These are phyloP conservation scores for Leccinellum rugosiceps DNA, from an alignment of 768 basidiomycete genomes.

Conservation along the genomic window DNA sequence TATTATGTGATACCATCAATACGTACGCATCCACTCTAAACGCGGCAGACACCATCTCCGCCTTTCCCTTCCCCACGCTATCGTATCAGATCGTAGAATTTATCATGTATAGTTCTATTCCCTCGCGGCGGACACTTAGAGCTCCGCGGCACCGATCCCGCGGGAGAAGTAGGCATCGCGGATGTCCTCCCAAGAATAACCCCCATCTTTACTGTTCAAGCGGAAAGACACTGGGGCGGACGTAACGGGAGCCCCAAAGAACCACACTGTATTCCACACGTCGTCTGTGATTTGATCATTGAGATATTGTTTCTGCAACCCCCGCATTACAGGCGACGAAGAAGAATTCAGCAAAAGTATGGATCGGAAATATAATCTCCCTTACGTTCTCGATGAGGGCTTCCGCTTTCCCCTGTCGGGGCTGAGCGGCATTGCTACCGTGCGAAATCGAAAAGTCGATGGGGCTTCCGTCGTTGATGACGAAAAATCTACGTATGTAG, in stretches of 20 bases:
- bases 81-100: neutral
- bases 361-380: neutral
- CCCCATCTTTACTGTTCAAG: neutral
- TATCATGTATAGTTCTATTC: neutral
- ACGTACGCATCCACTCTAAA: neutral
- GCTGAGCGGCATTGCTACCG: neutral
- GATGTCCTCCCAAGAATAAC: neutral
- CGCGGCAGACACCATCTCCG: neutral
- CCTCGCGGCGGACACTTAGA: too few species aligned
- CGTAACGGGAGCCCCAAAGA: neutral
- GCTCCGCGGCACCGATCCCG: too few species aligned
- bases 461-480: constrained; percentile 2
- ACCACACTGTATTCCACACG: constrained; percentile 5
- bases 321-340: neutral
- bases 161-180: neutral
- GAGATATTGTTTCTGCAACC: neutral
- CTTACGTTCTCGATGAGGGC: neutral
- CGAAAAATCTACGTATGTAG: neutral
- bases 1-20: neutral
- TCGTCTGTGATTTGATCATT: neutral
- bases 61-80: neutral
- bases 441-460: constrained; percentile 6
- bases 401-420: neutral
- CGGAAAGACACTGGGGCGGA: neutral
- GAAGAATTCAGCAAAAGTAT: neutral